phyloP scores from a whole-genome alignment of 257 asterid species.

The Solanum lycopersicoides region DNA sequence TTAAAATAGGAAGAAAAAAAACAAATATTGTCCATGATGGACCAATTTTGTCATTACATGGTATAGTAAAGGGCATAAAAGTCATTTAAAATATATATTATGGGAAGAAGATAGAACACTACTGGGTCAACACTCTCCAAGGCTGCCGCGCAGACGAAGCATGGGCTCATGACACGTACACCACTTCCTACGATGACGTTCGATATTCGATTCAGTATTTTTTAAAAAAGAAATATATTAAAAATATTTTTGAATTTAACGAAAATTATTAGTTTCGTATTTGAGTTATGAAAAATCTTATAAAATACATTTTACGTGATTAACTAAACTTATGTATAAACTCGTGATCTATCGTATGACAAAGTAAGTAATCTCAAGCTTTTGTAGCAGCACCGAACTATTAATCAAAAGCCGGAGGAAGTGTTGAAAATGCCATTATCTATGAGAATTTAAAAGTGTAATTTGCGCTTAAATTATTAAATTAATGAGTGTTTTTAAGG shows the following conservation, averaged over 20 bases:
- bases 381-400: background rate
- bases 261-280: no score
- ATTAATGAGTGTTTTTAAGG: no score
- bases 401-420: no score
- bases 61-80: background rate
- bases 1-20: background rate
- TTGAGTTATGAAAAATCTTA: no score
- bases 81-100: background rate
- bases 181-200: background rate
- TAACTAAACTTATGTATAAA: no score
- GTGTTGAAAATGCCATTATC: no score
- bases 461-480: no score
- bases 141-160: background rate
- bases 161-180: background rate
- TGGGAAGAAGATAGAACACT: background rate
- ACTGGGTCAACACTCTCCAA: background rate
- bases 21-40: background rate
- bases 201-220: background rate
- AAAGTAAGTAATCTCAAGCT: no score
- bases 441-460: background rate
- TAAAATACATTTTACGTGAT: no score
- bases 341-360: accelerated
- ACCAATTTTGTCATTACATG: background rate
- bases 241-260: no score
- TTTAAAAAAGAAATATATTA: accelerated